Evolutionary conservation across 176 grass and related monocot species (phyloP), one percentile per base, ranked within the genome.

Genomic region (Olyra latifolia): DNA sequence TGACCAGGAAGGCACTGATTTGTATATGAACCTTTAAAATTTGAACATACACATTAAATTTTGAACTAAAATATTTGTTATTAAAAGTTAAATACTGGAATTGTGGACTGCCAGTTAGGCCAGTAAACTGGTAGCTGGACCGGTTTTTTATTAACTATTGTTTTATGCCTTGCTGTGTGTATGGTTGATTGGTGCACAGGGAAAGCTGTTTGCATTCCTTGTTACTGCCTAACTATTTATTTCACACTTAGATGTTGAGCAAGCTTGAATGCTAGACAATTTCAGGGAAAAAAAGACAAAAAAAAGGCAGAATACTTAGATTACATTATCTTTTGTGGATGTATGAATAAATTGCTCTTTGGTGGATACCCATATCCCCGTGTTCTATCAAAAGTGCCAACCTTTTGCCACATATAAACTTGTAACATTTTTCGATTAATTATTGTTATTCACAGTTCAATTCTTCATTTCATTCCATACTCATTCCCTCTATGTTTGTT

Each of bases 151-250:
- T 2, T 13, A 20, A 52, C 17, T 12, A 35, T 74, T 30, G 32
- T 41, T 74, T 74, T 41, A 57, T 57, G 32, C 50, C 50, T 40
- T 74, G 71, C 6, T 74, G 19, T 69, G 42, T 69, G 12, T 53
- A 56, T 55, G 48, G 19, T 40, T 14, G 11, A 59, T 10, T 16
- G 35, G 32, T 58, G 72, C 38, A 59, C 39, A 43, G 23, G 53
- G 25, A 43, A 75, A 42, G 22, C 54, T 76, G 4, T 60, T 27
- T 6, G 14, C 8, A 11, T 60, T 42, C n/a, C 15, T 5, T 76
- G 14, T 38, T 11, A 70, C 17, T 32, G 69, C 7, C 46, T 20
- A 50, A 19, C 29, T 63, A 28, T 29, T 72, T 3, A 28, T 72
- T 48, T 47, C 67, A 19, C 25, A 57, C 54, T 57, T 24, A 57